Evolutionary conservation across 345 rosid species (phyloP), one percentile per base, ranked within the genome.

Genomic region (Arabis hirsuta): DNA sequence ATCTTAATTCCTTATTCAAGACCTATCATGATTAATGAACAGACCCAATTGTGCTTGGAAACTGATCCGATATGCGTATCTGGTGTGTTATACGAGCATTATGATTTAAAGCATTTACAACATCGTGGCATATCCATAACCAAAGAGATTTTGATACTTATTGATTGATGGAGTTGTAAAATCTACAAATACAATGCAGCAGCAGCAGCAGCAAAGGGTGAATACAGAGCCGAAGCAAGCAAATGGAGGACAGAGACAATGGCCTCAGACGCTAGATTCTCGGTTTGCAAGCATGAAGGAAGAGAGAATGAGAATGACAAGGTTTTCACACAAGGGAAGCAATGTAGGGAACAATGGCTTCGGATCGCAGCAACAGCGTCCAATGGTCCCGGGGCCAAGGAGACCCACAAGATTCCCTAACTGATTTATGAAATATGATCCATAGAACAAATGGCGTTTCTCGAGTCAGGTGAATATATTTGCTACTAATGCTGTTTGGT

Each of bases 271-370:
- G 3, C 80, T 93, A 53, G 97, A 93, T 71, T 87, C 96, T 1
- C 76, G 86, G 41, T 90, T 88, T 85, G 96, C 98, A 16, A 84
- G 80, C 78, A 82, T 90, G 96, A 87, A 87, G 76, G 92, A 90
- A 80, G 86, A 87, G 83, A 82, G 97, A 63, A 55, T 67, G 78
- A 55, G 90, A 55, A 67, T 76, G 89, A 86, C 46, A 76, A 78
- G 57, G 59, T 55, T 80, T 11, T 34, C 82, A 20, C 69, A 60
- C n/a, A 72, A 69, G 47, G 77, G 71, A 64, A 84, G 76, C 65
- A 46, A 13, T 16, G 73, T 12, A 53, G 82, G 69, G 52, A 69
- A 62, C 60, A 78, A 76, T 53, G 77, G 71, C 9, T 54, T 65
- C 50, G 60, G 78, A 36, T 65, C 77, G 41, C 69, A 76, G 19